Percentiles rank a stretch among this genome's conserved stretches.
These are phyloP conservation scores for Phylloporus rhodoxanthus DNA, from an alignment of 768 basidiomycete genomes.

Conservation along the genomic window DNA sequence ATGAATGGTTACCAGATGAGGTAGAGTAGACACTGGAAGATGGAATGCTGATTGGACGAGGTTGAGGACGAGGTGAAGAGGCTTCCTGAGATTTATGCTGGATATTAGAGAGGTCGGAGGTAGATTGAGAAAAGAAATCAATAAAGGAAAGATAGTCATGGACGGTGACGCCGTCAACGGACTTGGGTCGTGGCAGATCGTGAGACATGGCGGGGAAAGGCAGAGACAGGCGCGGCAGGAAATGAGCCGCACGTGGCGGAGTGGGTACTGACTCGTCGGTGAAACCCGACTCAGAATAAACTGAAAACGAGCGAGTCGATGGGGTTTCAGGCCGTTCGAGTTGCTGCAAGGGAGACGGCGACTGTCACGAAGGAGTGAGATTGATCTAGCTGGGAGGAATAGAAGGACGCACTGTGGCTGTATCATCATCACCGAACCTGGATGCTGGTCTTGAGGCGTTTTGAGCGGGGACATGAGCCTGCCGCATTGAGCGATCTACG, in stretches of 20 bases:
- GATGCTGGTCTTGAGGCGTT: constrained; percentile 8
- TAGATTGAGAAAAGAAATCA: constrained; percentile 36
- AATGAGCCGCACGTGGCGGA: constrained; percentile 27
- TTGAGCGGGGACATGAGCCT: constrained; percentile 4
- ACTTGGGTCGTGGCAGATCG: constrained; percentile 11
- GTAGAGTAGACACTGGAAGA: constrained; percentile 17
- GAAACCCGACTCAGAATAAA: constrained; percentile 29
- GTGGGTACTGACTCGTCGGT: constrained; percentile 34
- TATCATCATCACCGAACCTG: constrained; percentile 18
- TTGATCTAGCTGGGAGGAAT: constrained; percentile 1
- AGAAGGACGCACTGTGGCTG: constrained; percentile 17
- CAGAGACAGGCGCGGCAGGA: constrained; percentile 23
- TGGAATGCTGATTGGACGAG: constrained; percentile 17
- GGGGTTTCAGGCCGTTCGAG: constrained; percentile 4
- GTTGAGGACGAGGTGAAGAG: constrained; percentile 11
- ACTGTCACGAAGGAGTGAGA: constrained; percentile 17
- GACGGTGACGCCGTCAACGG: constrained; percentile 20
- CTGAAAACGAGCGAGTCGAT: constrained; percentile 22
- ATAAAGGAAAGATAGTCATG: constrained; percentile 43
- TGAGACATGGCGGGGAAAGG: constrained; percentile 18
- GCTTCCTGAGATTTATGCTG: constrained; percentile 1
- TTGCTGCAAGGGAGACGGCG: constrained; percentile 5
- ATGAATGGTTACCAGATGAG: constrained; percentile 14
- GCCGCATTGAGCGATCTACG: constrained; percentile 17
- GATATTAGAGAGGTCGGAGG: constrained; percentile 7